Percentiles rank a stretch among this genome's conserved stretches.
phyloP scores from a whole-genome alignment of 352 stramenopile species.

The Phytophthora lateralis region DNA sequence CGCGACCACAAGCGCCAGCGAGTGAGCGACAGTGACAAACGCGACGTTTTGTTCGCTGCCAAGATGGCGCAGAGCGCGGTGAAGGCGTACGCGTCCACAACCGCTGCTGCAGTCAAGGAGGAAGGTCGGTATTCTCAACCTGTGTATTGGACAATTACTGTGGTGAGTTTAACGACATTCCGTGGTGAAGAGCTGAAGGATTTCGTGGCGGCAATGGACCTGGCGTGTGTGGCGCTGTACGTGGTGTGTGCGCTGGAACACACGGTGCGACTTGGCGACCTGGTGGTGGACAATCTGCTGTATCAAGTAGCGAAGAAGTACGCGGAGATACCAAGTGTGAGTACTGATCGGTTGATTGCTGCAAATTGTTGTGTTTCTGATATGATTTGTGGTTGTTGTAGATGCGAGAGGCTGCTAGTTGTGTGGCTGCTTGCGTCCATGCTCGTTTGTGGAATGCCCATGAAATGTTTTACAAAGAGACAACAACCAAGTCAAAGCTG shows the following conservation, averaged over 20 bases:
- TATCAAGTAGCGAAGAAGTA: conserved; percentile 85
- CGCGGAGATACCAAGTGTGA: conserved; percentile 52
- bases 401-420: conserved; percentile 34
- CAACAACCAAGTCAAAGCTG: conserved; percentile 9
- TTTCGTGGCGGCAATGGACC: conserved; percentile 48
- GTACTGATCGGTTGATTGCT: neutral
- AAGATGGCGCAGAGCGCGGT: conserved; percentile 70
- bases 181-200: conserved; percentile 30
- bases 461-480: conserved; percentile 22
- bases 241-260: conserved; percentile 52
- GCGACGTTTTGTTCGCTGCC: conserved; percentile 49
- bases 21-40: conserved; percentile 28
- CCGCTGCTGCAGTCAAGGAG: conserved; percentile 12
- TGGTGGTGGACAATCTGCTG: conserved; percentile 79
- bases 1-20: conserved; percentile 26
- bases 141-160: neutral
- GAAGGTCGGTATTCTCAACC: conserved; percentile 17
- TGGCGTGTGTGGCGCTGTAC: conserved; percentile 59
- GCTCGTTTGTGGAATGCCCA: conserved; percentile 59
- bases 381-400: conserved; percentile 14
- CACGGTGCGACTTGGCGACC: conserved; percentile 51
- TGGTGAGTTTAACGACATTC: neutral
- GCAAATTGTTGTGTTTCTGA: conserved; percentile 1
- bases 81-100: conserved; percentile 50
- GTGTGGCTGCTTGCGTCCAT: conserved; percentile 54